Conservation (phyloP, 495 filamentous ascomycete species). For the Pyrenopolyporus hunteri region DNA sequence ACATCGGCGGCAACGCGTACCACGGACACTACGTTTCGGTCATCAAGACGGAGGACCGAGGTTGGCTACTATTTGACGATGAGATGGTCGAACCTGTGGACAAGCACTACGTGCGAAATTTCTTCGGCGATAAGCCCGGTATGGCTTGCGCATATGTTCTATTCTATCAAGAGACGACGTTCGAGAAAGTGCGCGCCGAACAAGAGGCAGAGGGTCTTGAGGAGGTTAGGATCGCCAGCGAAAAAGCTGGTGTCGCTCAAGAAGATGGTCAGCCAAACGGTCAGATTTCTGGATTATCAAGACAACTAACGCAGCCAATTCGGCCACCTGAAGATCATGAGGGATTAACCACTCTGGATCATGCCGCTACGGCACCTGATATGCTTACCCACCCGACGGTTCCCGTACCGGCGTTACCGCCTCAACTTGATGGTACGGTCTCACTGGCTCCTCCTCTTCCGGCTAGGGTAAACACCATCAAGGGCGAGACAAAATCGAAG, state of each 20-base stretch:
- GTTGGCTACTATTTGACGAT: conserved; percentile 96
- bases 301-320: conserved; percentile 48
- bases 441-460: conserved; percentile 40
- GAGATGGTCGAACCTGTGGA: conserved; percentile 98
- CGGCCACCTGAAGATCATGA: conserved; percentile 57
- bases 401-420: conserved; percentile 39
- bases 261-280: conserved; percentile 52
- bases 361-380: conserved; percentile 66
- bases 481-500: conserved; percentile 54
- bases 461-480: conserved; percentile 41
- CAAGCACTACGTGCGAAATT: conserved; percentile 95
- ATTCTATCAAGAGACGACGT: conserved; percentile 96
- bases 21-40: conserved; percentile 98
- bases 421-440: conserved; percentile 39
- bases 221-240: conserved; percentile 61
- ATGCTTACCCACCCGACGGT: conserved; percentile 41
- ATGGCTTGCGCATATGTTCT: conserved; percentile 95
- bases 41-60: conserved; percentile 94
- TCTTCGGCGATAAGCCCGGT: conserved; percentile 91
- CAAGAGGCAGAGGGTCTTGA: conserved; percentile 83
- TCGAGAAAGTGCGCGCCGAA: conserved; percentile 80
- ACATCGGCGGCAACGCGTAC: conserved; percentile 97
- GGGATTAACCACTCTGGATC: conserved; percentile 59
- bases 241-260: conserved; percentile 60
- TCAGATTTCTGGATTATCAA: conserved; percentile 42